Conservation (phyloP, 1,139 yeast genomes). For the Blastobotrys buckinghamii region DNA sequence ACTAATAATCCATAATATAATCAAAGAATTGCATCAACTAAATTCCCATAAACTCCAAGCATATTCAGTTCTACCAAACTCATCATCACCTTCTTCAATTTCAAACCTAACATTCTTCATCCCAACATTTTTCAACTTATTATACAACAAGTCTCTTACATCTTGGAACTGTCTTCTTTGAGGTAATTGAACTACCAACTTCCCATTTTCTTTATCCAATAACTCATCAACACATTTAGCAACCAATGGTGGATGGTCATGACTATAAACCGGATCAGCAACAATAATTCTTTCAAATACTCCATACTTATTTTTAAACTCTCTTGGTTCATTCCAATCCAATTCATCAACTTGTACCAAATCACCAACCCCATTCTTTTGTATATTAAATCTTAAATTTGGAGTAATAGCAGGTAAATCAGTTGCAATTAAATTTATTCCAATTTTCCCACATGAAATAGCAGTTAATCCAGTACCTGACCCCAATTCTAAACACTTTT, state of each 20-base stretch:
- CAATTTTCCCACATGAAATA: conserved; percentile 48
- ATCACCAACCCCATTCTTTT: conserved; percentile 36
- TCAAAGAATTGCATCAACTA: too few species aligned
- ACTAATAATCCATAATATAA: too few species aligned
- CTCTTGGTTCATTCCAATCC: conserved; percentile 70
- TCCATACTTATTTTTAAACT: conserved; percentile 26
- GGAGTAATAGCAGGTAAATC: conserved; percentile 74
- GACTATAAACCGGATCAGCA: conserved; percentile 86
- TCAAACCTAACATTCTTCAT: conserved; percentile 28
- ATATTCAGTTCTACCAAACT: conserved; percentile 52
- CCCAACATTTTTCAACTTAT: conserved; percentile 38
- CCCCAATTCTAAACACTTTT: conserved; percentile 64
- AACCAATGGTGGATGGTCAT: conserved; percentile 73
- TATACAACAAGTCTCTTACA: conserved; percentile 60
- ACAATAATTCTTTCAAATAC: conserved; percentile 56
- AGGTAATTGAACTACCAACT: conserved; percentile 65
- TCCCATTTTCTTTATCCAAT: conserved; percentile 34
- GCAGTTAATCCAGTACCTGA: conserved; percentile 94
- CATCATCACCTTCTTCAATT: conserved; percentile 67
- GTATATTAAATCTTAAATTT: conserved; percentile 56
- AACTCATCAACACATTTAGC: conserved; percentile 48
- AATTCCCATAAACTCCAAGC: conserved; percentile 10
- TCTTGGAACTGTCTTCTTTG: conserved; percentile 58
- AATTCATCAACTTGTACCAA: conserved; percentile 50
- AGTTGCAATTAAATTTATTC: conserved; percentile 50